Evolutionary conservation across 768 basidiomycete species (phyloP), one percentile per base, ranked within the genome.

Genomic region (Coprinopsis strossmayeri): DNA sequence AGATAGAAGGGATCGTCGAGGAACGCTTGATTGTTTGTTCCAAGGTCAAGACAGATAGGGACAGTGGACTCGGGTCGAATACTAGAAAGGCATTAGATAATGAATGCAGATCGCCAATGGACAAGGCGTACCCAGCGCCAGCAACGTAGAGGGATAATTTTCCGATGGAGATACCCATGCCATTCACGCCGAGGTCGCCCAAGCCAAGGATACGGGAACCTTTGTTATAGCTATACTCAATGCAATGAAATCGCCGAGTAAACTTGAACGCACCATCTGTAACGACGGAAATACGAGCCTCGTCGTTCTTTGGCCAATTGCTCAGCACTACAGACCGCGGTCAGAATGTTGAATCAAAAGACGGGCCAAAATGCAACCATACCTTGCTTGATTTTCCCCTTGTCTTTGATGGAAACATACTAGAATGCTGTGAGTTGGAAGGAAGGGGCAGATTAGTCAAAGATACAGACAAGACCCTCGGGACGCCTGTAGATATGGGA

Each of bases 121-220:
- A 21, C 4, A 5, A 17, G 43, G 20, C 72, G 55, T 64, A 87
- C 87, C 92, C 92, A 49, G 90, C 93, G 26, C 89, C 91, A 17
- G 90, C 88, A 49, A 92, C 74, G 61, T 94, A 95, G 15, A 96
- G 76, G 15, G 87, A 89, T 5, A 97, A 73, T 66, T 96, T 95
- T n/a, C 93, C 93, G 44, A 93, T 84, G 5, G 87, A 81, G 57
- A 95, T 91, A 0, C 84, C 84, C 87, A 89, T 88, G 11, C 87
- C 87, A 59, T 89, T 89, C 25, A 87, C 76, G 28, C 87, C 87
- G 35, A 89, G 78, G 58, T 88, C 87, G 13, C 88, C 93, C 17
- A 96, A 68, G 49, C 93, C 93, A 28, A 96, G 77, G 57, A 95
- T 93, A 40, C 93, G 83, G 15, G 87, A 90, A 28, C 86, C 90